phyloP scores from a whole-genome alignment of 371 early-diverging fungal species.

The Rhizopus delemar region DNA sequence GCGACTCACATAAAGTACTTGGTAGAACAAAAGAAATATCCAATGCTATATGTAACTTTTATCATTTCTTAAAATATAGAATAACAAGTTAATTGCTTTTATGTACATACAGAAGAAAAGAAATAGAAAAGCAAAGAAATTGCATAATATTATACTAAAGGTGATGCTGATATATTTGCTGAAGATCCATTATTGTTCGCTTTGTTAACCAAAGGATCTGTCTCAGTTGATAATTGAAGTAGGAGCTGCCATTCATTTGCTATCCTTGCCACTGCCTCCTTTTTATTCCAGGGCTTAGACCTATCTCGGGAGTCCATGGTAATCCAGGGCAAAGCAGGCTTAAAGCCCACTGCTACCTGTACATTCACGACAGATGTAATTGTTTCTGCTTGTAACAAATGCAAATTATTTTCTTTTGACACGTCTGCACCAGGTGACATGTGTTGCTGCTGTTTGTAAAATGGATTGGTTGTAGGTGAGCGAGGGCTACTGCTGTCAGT shows the following conservation, averaged over 20 bases:
- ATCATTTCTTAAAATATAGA: too few species aligned
- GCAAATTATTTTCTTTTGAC: constrained; percentile 16
- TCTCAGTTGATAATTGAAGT: constrained; percentile 27
- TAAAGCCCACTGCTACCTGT: constrained; percentile 35
- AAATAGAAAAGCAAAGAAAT: too few species aligned
- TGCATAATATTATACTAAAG: background rate
- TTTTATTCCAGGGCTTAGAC: constrained; percentile 34
- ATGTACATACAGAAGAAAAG: too few species aligned
- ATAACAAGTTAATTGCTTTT: too few species aligned
- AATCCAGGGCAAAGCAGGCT: constrained; percentile 40
- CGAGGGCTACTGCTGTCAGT: constrained; percentile 9
- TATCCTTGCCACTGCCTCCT: constrained; percentile 27
- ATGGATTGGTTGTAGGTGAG: constrained; percentile 7
- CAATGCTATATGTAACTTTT: too few species aligned
- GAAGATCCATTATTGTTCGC: constrained; percentile 1
- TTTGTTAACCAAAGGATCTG: constrained; percentile 5
- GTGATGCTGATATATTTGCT: constrained; percentile 1
- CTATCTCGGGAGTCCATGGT: constrained; percentile 19
- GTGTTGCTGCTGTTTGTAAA: background rate
- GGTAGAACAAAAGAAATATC: too few species aligned
- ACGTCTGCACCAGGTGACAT: background rate
- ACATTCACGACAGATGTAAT: constrained; percentile 35
- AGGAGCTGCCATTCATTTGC: constrained; percentile 38
- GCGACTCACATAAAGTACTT: too few species aligned
- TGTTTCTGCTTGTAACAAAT: constrained; percentile 33